Conservation (phyloP, 768 basidiomycete species). For the Tephrocybe rancida region DNA sequence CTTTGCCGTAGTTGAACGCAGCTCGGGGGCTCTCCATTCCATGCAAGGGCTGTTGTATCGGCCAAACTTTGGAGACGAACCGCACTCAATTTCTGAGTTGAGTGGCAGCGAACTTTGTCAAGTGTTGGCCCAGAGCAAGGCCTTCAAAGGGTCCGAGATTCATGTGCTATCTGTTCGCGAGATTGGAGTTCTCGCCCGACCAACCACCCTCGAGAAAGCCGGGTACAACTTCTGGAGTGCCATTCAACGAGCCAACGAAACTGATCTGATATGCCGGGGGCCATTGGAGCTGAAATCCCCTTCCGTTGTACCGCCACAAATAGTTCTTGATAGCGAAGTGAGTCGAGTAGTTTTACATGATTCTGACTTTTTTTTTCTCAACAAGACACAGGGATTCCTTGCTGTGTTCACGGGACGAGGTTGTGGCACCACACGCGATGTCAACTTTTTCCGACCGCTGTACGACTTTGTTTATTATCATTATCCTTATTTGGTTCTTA, state of each 20-base stretch:
- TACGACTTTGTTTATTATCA: constrained; percentile 6
- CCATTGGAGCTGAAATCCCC: constrained; percentile 29
- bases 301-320: constrained; percentile 23
- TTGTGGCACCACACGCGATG: constrained; percentile 26
- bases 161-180: constrained; percentile 12
- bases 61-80: constrained; percentile 1
- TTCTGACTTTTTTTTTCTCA: too few species aligned
- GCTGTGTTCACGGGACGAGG: constrained; percentile 31
- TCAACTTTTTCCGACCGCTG: constrained; percentile 30
- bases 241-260: constrained; percentile 23
- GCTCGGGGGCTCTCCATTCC: constrained; percentile 14
- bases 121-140: constrained; percentile 6
- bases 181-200: constrained; percentile 13
- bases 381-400: constrained; percentile 20
- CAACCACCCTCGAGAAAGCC: constrained; percentile 17
- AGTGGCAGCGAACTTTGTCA: neutral
- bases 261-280: constrained; percentile 22
- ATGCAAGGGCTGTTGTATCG: constrained; percentile 21
- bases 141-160: constrained; percentile 8
- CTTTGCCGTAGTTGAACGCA: constrained; percentile 19
- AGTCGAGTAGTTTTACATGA: neutral
- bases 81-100: neutral
- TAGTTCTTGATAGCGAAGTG: constrained; percentile 28
- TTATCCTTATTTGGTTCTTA: neutral
- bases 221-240: constrained; percentile 20